These are phyloP conservation scores for Fusarium keratoplasticum DNA, from an alignment of 2,329 filamentous ascomycete species.

Conservation along the genomic window DNA sequence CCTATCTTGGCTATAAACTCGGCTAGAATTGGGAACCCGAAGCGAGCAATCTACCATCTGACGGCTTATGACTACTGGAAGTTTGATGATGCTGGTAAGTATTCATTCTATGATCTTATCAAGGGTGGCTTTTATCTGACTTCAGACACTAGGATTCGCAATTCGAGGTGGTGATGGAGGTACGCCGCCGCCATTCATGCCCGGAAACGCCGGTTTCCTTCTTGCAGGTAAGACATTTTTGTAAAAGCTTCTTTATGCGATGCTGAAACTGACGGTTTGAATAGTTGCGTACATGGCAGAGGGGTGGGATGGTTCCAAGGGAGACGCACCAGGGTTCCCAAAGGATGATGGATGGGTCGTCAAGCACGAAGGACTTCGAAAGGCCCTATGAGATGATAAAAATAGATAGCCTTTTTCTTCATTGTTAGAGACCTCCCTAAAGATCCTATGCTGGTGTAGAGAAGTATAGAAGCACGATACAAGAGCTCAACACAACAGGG, in stretches of 20 bases:
- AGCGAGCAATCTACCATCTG: slow-evolving; percentile 55
- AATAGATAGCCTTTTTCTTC: neutral
- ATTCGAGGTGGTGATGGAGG: slow-evolving; percentile 46
- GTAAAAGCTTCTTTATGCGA: accelerated
- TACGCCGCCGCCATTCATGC: slow-evolving; percentile 50
- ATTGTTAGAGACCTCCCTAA: no score
- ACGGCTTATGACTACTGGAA: slow-evolving; percentile 56
- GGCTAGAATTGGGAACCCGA: slow-evolving; percentile 54
- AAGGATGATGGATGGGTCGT: slow-evolving; percentile 50
- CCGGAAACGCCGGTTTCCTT: slow-evolving; percentile 53
- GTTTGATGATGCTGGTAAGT: slow-evolving; percentile 53
- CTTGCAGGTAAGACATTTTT: slow-evolving; percentile 38
- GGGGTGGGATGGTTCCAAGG: slow-evolving; percentile 39
- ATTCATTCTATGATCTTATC: accelerated
- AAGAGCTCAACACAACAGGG: neutral
- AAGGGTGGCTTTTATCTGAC: neutral
- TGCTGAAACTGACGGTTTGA: neutral
- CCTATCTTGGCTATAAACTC: slow-evolving; percentile 60
- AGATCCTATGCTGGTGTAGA: neutral
- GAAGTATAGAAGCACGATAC: no score
- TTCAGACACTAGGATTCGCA: slow-evolving; percentile 38
- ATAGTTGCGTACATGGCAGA: slow-evolving; percentile 53
- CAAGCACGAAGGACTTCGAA: slow-evolving; percentile 49
- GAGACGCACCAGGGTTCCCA: slow-evolving; percentile 51
- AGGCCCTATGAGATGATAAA: slow-evolving; percentile 43